Evolutionary conservation across 768 basidiomycete species (phyloP).

Genomic region (Naganishia antarctica): DNA sequence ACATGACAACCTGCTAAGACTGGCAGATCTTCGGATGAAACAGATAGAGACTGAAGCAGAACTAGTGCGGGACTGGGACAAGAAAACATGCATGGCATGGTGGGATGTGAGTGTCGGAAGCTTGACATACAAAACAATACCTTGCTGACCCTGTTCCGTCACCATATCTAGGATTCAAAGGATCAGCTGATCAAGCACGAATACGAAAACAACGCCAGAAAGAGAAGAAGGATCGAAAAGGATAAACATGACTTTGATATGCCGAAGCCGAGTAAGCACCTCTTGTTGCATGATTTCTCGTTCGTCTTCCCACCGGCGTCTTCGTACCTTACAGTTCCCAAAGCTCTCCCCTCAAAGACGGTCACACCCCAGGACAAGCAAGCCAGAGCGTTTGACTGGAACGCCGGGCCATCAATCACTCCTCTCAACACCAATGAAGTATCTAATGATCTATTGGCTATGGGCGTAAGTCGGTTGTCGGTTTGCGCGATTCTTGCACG

Average conservation of each 20-base stretch:
- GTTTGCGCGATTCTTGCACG: background rate
- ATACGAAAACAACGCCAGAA: conserved; percentile 84
- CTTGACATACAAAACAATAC: background rate
- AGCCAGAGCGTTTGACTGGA: conserved; percentile 38
- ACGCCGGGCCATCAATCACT: conserved; percentile 35
- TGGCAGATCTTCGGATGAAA: conserved; percentile 68
- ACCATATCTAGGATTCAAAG: conserved; percentile 58
- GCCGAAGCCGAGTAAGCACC: conserved; percentile 62
- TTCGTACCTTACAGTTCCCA: conserved; percentile 28
- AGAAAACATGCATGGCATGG: conserved; percentile 76
- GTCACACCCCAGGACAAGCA: conserved; percentile 25
- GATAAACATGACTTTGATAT: conserved; percentile 69
- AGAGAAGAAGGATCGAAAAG: conserved; percentile 72
- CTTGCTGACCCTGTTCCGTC: conserved; percentile 23
- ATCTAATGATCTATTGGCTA: conserved; percentile 37
- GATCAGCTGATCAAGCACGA: conserved; percentile 78
- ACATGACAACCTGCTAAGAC: conserved; percentile 71
- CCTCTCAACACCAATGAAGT: conserved; percentile 35
- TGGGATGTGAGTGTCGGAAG: conserved; percentile 65
- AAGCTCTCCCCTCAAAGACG: conserved; percentile 37
- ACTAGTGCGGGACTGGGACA: conserved; percentile 64
- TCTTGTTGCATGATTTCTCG: background rate
- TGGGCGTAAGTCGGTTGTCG: conserved; percentile 38
- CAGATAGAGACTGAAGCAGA: conserved; percentile 63
- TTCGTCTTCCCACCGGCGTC: conserved; percentile 1